Conservation (phyloP, 2,329 filamentous ascomycete genomes). For the Alternaria gansuensis region DNA sequence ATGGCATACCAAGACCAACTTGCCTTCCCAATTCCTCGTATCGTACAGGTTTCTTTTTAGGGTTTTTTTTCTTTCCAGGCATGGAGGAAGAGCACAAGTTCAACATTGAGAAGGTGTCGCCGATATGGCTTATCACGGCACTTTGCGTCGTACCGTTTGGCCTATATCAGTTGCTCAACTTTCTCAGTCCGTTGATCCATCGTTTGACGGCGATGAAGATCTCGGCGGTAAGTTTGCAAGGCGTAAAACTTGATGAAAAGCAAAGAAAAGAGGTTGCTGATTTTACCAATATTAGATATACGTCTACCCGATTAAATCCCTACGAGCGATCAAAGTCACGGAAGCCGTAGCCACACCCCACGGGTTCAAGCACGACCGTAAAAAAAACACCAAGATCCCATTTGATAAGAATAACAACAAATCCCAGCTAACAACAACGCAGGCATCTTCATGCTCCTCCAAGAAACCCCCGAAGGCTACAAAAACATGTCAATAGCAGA, state of each 20-base stretch:
- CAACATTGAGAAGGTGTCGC: conserved; percentile 32
- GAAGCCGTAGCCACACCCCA: conserved; percentile 54
- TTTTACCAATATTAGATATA: conserved; percentile 48
- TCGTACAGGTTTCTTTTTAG: not conserved
- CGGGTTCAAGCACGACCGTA: conserved; percentile 58
- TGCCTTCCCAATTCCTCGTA: not conserved
- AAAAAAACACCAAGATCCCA: conserved; percentile 6
- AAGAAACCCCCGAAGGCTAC: conserved; percentile 49
- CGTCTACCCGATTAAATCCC: conserved; percentile 60
- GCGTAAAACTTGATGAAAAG: not conserved
- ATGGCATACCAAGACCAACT: conserved; percentile 1
- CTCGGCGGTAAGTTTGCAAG: conserved; percentile 38
- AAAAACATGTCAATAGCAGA: conserved; percentile 56
- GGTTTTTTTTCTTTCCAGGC: not conserved
- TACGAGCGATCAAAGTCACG: conserved; percentile 52
- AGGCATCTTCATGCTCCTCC: conserved; percentile 54
- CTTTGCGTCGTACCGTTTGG: conserved; percentile 34
- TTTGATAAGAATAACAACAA: not conserved
- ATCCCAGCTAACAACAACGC: not conserved
- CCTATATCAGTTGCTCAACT: conserved; percentile 32
- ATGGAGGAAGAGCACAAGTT: conserved; percentile 23
- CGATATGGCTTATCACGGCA: conserved; percentile 33
- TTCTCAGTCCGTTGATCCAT: conserved; percentile 36
- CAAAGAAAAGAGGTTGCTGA: not conserved
- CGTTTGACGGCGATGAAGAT: conserved; percentile 44